phyloP scores from a whole-genome alignment of 257 asterid genomes.

The Thymus mandschuricus region DNA sequence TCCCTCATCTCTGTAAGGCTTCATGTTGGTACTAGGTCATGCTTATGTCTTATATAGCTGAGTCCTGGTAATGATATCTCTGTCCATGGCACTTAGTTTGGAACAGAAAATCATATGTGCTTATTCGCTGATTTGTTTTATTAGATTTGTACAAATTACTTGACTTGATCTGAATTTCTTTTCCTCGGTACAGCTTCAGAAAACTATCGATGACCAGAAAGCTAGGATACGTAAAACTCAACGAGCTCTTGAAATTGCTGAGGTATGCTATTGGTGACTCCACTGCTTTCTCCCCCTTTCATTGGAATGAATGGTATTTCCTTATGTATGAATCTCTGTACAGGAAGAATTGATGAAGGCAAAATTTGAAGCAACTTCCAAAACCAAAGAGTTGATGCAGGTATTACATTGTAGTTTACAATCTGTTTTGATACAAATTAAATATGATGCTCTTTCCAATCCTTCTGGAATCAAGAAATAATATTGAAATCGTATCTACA shows the following conservation, averaged over 20 bases:
- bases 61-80: constrained; percentile 16
- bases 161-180: constrained; percentile 11
- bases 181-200: constrained; percentile 61
- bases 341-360: constrained; percentile 92
- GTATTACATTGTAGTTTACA: constrained; percentile 37
- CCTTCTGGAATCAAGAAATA: constrained; percentile 14
- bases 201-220: constrained; percentile 61
- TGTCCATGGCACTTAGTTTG: constrained; percentile 20
- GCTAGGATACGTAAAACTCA: constrained; percentile 82
- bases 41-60: constrained; percentile 7
- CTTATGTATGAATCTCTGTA: constrained; percentile 27
- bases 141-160: constrained; percentile 12
- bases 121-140: neutral
- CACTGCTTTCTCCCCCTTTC: constrained; percentile 5
- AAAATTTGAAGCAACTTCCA: constrained; percentile 72
- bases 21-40: constrained; percentile 10
- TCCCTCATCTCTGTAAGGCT: constrained; percentile 14
- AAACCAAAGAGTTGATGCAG: constrained; percentile 70
- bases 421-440: neutral
- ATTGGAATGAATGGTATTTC: constrained; percentile 21
- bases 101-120: neutral
- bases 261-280: constrained; percentile 50
- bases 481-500: neutral
- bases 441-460: neutral
- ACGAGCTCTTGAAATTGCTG: constrained; percentile 92